A percentile compares a stretch with the other conserved stretches of the same genome.
phyloP scores from a whole-genome alignment of 805 yeast genomes.

The Candida nonsorbophila region DNA sequence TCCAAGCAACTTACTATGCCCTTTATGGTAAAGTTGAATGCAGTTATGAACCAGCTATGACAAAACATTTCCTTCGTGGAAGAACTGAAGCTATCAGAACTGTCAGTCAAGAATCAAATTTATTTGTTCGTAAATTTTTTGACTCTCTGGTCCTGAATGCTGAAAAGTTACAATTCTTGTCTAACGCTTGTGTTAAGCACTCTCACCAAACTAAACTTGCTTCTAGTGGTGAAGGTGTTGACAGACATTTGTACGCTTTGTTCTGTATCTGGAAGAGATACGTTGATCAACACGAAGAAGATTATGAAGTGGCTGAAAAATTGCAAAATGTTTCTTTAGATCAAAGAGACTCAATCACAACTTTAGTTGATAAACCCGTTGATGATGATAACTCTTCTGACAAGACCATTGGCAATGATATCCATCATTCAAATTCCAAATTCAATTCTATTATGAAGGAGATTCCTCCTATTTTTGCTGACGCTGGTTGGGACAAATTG shows the following conservation, averaged over 20 bases:
- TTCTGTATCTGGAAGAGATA: constrained; percentile 83
- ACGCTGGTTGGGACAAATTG: constrained; percentile 81
- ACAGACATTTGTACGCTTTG: constrained; percentile 82
- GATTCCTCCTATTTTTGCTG: constrained; percentile 75
- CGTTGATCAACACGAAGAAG: constrained; percentile 21
- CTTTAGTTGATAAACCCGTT: constrained; percentile 12
- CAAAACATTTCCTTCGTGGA: constrained; percentile 81
- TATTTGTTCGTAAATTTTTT: constrained; percentile 80
- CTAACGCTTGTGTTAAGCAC: constrained; percentile 69
- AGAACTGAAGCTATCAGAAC: constrained; percentile 90
- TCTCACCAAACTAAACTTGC: constrained; percentile 62
- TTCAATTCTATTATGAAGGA: constrained; percentile 16
- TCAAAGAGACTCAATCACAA: constrained; percentile 10
- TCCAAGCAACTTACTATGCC: constrained; percentile 89
- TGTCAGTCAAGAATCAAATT: constrained; percentile 73
- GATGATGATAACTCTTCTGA: constrained; percentile 23
- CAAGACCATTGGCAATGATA: constrained; percentile 21
- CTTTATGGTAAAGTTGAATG: constrained; percentile 90
- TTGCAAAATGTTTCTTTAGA: constrained; percentile 13
- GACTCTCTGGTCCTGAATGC: constrained; percentile 54
- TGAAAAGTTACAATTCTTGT: constrained; percentile 55
- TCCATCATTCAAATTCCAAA: too few relatives aligned
- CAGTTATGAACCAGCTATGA: constrained; percentile 96
- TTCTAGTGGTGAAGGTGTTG: constrained; percentile 82
- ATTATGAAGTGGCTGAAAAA: constrained; percentile 17